phyloP scores from a whole-genome alignment of 257 asterid species.

The Nicotiana otophora region DNA sequence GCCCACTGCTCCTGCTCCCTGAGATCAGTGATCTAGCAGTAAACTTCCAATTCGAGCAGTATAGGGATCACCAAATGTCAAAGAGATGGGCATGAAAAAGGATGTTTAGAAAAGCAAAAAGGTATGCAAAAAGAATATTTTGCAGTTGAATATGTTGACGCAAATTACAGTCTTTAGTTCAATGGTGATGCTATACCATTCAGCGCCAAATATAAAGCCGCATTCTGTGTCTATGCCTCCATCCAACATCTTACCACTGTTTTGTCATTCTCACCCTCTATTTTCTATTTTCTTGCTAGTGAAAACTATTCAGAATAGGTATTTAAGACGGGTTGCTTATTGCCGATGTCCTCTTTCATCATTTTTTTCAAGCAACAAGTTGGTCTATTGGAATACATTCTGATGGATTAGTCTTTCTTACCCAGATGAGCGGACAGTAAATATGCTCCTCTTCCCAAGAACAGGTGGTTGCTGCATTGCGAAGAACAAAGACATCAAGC shows the following conservation, averaged over 20 bases:
- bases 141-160: neutral
- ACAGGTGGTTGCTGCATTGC: constrained; percentile 83
- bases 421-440: constrained; percentile 71
- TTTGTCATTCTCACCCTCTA: neutral
- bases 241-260: neutral
- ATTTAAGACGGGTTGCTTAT: neutral
- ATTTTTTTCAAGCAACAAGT: neutral
- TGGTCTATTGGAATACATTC: constrained; percentile 6
- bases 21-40: constrained; percentile 1
- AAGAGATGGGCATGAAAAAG: neutral
- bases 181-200: neutral
- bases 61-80: neutral
- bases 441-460: constrained; percentile 73
- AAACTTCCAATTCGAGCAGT: neutral
- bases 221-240: neutral
- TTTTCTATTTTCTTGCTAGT: neutral
- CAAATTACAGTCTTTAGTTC: neutral
- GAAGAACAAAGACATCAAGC: constrained; percentile 18
- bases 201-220: neutral
- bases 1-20: constrained; percentile 96
- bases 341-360: neutral
- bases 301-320: neutral
- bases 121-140: neutral
- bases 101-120: neutral
- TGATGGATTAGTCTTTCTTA: constrained; percentile 34